phyloP scores from a whole-genome alignment of 441 rosid species.

The Eruca vesicaria region DNA sequence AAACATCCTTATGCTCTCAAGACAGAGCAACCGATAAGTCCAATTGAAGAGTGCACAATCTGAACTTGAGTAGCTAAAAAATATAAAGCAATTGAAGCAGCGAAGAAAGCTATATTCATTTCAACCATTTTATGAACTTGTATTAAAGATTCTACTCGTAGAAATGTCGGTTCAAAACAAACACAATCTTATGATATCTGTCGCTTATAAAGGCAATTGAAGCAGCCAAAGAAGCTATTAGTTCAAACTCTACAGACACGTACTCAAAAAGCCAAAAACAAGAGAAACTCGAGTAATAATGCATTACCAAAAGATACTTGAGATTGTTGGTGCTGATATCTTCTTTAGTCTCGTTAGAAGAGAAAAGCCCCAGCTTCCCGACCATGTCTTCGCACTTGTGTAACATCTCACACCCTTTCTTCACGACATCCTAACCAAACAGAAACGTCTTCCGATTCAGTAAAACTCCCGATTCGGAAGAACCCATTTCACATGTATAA shows the following conservation, averaged over 20 bases:
- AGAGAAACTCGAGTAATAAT: background rate
- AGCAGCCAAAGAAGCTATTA: background rate
- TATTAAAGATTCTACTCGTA: too few relatives aligned
- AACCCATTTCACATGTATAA: background rate
- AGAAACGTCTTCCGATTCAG: background rate
- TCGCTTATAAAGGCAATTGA: background rate
- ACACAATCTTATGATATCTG: background rate
- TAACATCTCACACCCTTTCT: slow-evolving; percentile 65
- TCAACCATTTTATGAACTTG: background rate
- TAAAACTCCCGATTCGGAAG: background rate
- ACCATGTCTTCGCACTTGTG: slow-evolving; percentile 87
- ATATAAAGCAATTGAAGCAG: background rate
- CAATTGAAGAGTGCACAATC: background rate
- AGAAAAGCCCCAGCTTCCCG: slow-evolving; percentile 75
- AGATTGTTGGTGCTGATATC: slow-evolving; percentile 81
- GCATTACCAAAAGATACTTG: slow-evolving; percentile 77
- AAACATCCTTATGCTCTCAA: background rate
- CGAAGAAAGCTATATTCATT: background rate
- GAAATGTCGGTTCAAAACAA: background rate
- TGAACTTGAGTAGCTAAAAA: background rate
- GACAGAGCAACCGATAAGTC: background rate
- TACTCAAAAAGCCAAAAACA: background rate
- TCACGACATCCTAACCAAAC: slow-evolving; percentile 52
- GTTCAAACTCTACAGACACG: background rate
- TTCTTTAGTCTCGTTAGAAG: slow-evolving; percentile 84